These are phyloP conservation scores for Cytospora chrysosperma DNA, from an alignment of 2,329 filamentous ascomycete genomes.

Conservation along the genomic window DNA sequence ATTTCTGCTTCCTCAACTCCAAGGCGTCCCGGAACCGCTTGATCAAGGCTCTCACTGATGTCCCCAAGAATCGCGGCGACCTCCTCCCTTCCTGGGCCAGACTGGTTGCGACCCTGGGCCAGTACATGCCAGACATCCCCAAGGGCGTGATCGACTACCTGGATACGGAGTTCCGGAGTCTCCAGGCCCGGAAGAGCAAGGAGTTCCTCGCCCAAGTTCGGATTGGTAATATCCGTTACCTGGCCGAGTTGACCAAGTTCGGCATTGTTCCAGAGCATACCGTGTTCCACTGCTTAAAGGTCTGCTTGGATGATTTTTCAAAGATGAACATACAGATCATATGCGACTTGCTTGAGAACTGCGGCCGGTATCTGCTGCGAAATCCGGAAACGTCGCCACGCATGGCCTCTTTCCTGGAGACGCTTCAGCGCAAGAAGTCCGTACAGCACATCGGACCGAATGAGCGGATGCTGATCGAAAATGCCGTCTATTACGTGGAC, in stretches of 20 bases:
- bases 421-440: conserved; percentile 90
- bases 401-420: conserved; percentile 93
- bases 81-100: conserved; percentile 89
- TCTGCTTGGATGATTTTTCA: conserved; percentile 95
- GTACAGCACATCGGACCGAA: conserved; percentile 94
- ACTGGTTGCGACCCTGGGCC: conserved; percentile 86
- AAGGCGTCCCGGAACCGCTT: conserved; percentile 95
- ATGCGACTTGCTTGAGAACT: conserved; percentile 93
- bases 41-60: conserved; percentile 88
- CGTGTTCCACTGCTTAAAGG: conserved; percentile 97
- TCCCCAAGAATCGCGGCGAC: conserved; percentile 91
- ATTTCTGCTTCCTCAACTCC: conserved; percentile 98
- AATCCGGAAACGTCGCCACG: conserved; percentile 90
- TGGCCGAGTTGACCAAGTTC: conserved; percentile 96
- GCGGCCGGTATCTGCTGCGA: conserved; percentile 87
- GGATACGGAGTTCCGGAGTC: conserved; percentile 93
- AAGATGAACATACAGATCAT: conserved; percentile 99
- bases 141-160: conserved; percentile 89
- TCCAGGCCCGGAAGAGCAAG: conserved; percentile 95
- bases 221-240: conserved; percentile 92
- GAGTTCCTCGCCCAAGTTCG: conserved; percentile 95
- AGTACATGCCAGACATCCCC: conserved; percentile 92
- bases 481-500: conserved; percentile 96
- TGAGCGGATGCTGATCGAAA: conserved; percentile 97
- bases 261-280: conserved; percentile 97